Conservation (phyloP, 2,329 filamentous ascomycete species). For the Sordariomycetes sp. region DNA sequence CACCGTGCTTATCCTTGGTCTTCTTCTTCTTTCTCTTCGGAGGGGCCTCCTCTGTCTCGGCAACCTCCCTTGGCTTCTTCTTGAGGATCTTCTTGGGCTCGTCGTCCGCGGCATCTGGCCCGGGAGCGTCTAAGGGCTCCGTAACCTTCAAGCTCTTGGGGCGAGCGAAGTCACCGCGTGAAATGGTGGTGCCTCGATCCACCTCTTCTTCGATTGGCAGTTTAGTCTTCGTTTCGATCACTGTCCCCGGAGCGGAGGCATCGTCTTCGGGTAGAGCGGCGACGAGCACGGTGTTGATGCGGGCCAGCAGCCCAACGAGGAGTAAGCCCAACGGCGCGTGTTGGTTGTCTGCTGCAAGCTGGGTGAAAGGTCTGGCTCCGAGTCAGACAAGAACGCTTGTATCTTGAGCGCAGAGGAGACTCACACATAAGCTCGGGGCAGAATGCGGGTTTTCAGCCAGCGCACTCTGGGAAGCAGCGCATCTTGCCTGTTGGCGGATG, state of each 20-base stretch:
- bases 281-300: slow-evolving; percentile 37
- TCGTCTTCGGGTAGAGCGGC: slow-evolving; percentile 17
- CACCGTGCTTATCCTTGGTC: slow-evolving; percentile 45
- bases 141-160: too few species aligned
- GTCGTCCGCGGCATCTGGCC: background rate
- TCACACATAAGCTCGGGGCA: slow-evolving; percentile 26
- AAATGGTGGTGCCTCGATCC: slow-evolving; percentile 19
- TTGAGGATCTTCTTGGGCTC: slow-evolving; percentile 4
- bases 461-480: slow-evolving; percentile 10
- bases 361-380: slow-evolving; percentile 50
- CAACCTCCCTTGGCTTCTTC: background rate
- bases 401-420: slow-evolving; percentile 7
- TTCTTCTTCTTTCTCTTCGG: slow-evolving; percentile 41
- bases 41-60: slow-evolving; percentile 23
- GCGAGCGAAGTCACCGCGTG: slow-evolving; percentile 9
- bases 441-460: slow-evolving; percentile 18
- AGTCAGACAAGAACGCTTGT: background rate
- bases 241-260: background rate
- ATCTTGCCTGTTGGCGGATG: slow-evolving; percentile 16
- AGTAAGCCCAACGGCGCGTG: slow-evolving; percentile 64
- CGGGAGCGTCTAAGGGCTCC: too few species aligned
- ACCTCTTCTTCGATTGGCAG: background rate
- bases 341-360: slow-evolving; percentile 61
- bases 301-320: slow-evolving; percentile 55
- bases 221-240: background rate